Evolutionary conservation across 805 yeast genomes (phyloP).

Genomic region (Yamadazyma sp.): DNA sequence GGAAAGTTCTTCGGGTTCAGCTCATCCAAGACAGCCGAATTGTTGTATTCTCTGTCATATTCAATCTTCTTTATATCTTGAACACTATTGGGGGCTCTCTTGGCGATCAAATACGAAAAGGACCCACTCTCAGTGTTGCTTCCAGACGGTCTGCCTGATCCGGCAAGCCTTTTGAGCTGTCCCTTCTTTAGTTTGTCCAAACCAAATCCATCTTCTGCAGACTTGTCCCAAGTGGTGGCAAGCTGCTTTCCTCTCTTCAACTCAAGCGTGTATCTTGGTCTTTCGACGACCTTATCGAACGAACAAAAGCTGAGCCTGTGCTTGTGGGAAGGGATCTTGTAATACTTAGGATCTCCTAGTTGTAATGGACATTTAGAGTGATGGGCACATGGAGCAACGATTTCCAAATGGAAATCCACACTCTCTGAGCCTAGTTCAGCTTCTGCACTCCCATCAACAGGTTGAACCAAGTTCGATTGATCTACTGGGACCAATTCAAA

Average conservation of each 20-base stretch:
- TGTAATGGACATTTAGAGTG: constrained; percentile 87
- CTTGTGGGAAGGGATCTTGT: constrained; percentile 54
- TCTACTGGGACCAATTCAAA: constrained; percentile 23
- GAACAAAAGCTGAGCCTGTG: constrained; percentile 71
- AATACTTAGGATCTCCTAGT: constrained; percentile 67
- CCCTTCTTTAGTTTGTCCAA: constrained; percentile 34
- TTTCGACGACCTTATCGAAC: constrained; percentile 63
- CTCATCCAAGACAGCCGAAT: constrained; percentile 20
- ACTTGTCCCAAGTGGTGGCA: constrained; percentile 68
- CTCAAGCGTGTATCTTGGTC: constrained; percentile 82
- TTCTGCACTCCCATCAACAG: no score
- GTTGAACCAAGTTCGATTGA: no score
- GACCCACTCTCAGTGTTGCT: constrained; percentile 68
- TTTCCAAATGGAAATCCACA: constrained; percentile 53
- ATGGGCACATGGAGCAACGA: constrained; percentile 90
- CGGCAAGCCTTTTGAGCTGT: constrained; percentile 44
- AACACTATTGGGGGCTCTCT: constrained; percentile 51
- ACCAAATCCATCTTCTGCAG: constrained; percentile 56
- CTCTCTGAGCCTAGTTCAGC: constrained; percentile 19
- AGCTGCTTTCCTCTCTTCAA: constrained; percentile 77
- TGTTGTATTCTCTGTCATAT: constrained; percentile 28
- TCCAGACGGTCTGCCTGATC: constrained; percentile 79
- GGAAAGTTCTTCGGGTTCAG: constrained; percentile 54
- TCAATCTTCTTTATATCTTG: constrained; percentile 43
- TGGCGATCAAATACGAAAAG: constrained; percentile 71